Evolutionary conservation across 192 early-diverging fungal species (phyloP), one percentile per base, ranked within the genome.

Genomic region (Linnemannia zychae): DNA sequence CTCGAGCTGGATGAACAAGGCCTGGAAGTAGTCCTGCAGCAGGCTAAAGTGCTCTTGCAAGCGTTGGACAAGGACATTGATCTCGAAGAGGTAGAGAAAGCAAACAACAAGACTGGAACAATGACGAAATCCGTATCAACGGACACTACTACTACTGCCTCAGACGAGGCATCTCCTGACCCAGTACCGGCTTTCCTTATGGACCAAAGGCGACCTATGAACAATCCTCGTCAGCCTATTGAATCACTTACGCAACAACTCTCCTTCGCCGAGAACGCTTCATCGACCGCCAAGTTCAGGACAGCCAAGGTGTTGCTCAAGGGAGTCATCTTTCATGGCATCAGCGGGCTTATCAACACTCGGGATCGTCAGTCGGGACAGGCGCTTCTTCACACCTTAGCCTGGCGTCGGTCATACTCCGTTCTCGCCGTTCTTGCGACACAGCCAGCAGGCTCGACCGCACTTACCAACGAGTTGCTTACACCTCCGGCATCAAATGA

Each of bases 341-440:
- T 84, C n/a, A 40, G 36, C 0, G 82, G 82, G 1, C 57, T 84
- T 31, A 67, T 84, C 68, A 84, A 84, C 46, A 84, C 82, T 5
- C 49, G 77, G 67, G 82, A 84, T 63, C 65, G 22, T 1, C 74
- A 50, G 13, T 65, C 72, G 33, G 82, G 77, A 75, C 82, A 79
- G 34, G 49, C 77, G 0, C 33, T 79, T 4, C 72, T 84, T 37
- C 76, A 79, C 48, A 40, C 72, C 0, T 24, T 84, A 31, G 82
- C 82, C 18, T 84, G 76, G 82, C 40, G 34, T n/a, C 65, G 69
- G 0, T 78, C 76, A 1, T 84, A 84, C 47, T 52, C 66, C 3
- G 74, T 69, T 0, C 66, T 84, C 16, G 71, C 67, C 1, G 52
- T 77, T 1, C 60, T 49, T 24, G 71, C 77, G 16, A 65, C 12